A percentile compares a stretch with the other conserved stretches of the same genome.
phyloP scores from a whole-genome alignment of 306 rosid species.

The Dryas drummondii region DNA sequence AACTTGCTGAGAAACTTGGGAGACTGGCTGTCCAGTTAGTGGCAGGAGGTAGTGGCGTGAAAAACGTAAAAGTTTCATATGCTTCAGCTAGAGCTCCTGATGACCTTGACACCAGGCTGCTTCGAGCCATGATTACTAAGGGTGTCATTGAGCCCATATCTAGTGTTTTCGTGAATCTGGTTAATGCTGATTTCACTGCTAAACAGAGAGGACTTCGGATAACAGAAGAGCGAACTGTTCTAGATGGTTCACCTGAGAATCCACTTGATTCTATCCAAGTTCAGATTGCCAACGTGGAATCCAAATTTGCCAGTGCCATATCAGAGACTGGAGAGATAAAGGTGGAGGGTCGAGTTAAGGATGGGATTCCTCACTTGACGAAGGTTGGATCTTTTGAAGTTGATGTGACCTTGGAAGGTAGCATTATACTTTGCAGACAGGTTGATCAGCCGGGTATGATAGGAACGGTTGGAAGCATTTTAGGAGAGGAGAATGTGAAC shows the following conservation, averaged over 20 bases:
- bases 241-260: slow-evolving; percentile 87
- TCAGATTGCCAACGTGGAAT: slow-evolving; percentile 93
- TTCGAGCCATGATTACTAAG: slow-evolving; percentile 98
- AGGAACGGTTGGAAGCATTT: slow-evolving; percentile 78
- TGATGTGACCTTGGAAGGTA: slow-evolving; percentile 94
- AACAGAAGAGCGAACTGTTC: slow-evolving; percentile 70
- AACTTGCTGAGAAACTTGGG: slow-evolving; percentile 89
- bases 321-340: slow-evolving; percentile 82
- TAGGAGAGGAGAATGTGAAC: slow-evolving; percentile 90
- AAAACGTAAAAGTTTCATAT: slow-evolving; percentile 82
- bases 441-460: slow-evolving; percentile 99
- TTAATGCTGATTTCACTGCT: slow-evolving; percentile 96
- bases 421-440: slow-evolving; percentile 87
- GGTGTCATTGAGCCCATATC: slow-evolving; percentile 98
- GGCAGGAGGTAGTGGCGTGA: slow-evolving; percentile 97
- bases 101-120: slow-evolving; percentile 94
- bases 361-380: slow-evolving; percentile 85
- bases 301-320: slow-evolving; percentile 88
- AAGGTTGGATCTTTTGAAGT: slow-evolving; percentile 97
- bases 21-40: slow-evolving; percentile 95
- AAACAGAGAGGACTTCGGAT: slow-evolving; percentile 92
- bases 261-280: slow-evolving; percentile 85
- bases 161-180: slow-evolving; percentile 84
- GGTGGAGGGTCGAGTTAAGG: slow-evolving; percentile 90
- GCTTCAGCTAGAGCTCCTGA: slow-evolving; percentile 91